Evolutionary conservation across 208 protist genomes (phyloP), one percentile per base, ranked within the genome.

Genomic region (Trypanosoma rangeli): DNA sequence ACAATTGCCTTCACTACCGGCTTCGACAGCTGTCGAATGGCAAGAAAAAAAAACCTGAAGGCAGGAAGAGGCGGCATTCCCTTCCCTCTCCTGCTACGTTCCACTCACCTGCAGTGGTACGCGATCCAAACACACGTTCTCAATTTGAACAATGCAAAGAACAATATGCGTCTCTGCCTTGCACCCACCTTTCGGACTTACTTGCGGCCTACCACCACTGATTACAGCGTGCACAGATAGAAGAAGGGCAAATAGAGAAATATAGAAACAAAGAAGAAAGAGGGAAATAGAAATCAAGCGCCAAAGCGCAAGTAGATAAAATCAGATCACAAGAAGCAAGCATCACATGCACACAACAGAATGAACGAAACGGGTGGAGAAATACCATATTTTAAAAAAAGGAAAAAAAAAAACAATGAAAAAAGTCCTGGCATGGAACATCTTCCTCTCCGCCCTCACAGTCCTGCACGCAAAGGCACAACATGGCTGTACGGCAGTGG

Each of bases 1-100:
- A 95, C 84, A 31, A 90, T 86, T 46, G 77, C 73, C 49, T 70
- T 78, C 10, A 84, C 82, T 0, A 92, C 37, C 31, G 90, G 90
- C 33, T 88, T 87, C 54, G 90, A 90, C 46, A 93, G 50, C 71
- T 95, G 90, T 3, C 90, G 84, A 28, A 91, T 73, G 12, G 77
- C 90, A 49, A 95, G 78, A 60, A 93, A 85, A 61, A 87, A 52
- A 37, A 95, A 90, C 68, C 87, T 90, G 44, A 90, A 73, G 16
- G 76, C 83, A 1, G 87, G 87, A 24, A 92, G 79, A 10, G 84
- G 86, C n/a, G 90, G 83, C 85, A 92, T 95, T 29, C 68, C 5
- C 28, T 26, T 4, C n/a, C 49, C 24, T 0, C 49, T 24, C 49
- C 22, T 53, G 9, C 49, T 37, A 37, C 33, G 7, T 7, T 37